Conservation (phyloP, 768 basidiomycete species). For the Suillus ampliporus region DNA sequence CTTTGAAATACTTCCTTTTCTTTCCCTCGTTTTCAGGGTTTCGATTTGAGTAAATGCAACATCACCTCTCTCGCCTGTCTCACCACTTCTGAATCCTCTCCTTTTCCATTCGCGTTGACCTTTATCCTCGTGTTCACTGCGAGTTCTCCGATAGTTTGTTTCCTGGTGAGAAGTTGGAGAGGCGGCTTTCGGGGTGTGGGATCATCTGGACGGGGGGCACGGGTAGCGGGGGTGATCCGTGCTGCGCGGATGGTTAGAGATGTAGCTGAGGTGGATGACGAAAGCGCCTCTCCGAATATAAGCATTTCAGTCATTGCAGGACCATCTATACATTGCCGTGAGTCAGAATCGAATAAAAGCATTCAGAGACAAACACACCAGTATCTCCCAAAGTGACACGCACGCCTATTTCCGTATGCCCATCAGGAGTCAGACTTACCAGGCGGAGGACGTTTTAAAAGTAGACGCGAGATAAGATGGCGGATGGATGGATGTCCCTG, state of each 20-base stretch:
- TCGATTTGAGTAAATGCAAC: slow-evolving; percentile 37
- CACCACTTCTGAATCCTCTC: slow-evolving; percentile 34
- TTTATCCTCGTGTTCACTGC: slow-evolving; percentile 30
- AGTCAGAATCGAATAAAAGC: background rate
- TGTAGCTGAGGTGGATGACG: slow-evolving; percentile 11
- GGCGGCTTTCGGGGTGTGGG: slow-evolving; percentile 77
- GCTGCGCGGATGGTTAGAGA: slow-evolving; percentile 56
- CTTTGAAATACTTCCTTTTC: slow-evolving; percentile 45
- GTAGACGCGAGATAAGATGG: too few relatives aligned
- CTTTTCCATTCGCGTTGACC: slow-evolving; percentile 23
- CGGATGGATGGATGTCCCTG: slow-evolving; percentile 70
- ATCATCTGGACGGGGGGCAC: slow-evolving; percentile 71
- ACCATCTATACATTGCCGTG: slow-evolving; percentile 49
- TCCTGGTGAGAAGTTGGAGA: slow-evolving; percentile 23
- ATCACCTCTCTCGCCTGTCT: slow-evolving; percentile 12
- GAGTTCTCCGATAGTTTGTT: slow-evolving; percentile 20
- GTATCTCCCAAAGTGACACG: slow-evolving; percentile 74
- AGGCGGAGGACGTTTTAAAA: too few relatives aligned
- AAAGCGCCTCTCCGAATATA: slow-evolving; percentile 50
- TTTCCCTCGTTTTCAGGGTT: background rate
- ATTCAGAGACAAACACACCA: slow-evolving; percentile 46
- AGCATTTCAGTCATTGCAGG: slow-evolving; percentile 72
- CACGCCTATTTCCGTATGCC: slow-evolving; percentile 57
- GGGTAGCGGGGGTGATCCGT: slow-evolving; percentile 54
- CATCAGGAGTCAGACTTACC: too few relatives aligned